Base-by-base conservation (phyloP, 1,139 yeast species). In the Magnusiomyces paraingens region DNA sequence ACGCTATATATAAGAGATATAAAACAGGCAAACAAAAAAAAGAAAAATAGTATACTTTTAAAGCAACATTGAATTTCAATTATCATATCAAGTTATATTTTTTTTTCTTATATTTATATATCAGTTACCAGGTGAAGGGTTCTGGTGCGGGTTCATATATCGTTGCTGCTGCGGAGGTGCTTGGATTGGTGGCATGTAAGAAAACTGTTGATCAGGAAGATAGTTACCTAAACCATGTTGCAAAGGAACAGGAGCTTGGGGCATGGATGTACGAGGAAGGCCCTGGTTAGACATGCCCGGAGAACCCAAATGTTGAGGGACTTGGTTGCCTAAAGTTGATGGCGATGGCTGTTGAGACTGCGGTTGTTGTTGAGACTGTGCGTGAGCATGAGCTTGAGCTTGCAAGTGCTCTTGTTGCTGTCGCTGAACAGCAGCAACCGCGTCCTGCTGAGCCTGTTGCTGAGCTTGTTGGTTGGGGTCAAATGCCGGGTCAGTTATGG, bases 401-500 rank as follows among this genome's bases (percentile, higher is more conserved):
- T 44, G 17, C 29, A 21, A 12, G 29, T 29, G 35, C 17, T 12
- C 22, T 18, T 29, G 22, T 14, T n/a, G 29, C 32, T 14, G 43
- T 17, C 38, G 43, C 10, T 21, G 32, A 4, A 10, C 40, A n/a
- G 18, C 45, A 8, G 32, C 44, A 18, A 40, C 49, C 10, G 44
- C 41, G 21, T 50, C 36, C 11, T 47, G 41, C 35, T 52, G 55
- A 45, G 55, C 55, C 38, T 52, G 49, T 32, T 20, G 41, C 20
- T 35, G 49, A 15, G 48, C 39, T 35, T 45, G 48, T 10, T 47
- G 32, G 32, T 26, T 26, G 32, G 32, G 32, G 8, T 26, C 32
- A 8, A 26, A 26, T 26, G 32, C 32, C 8, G 32, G 42, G 42
- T 39, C 42, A 4, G 42, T 15, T 10, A 39, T 15, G 20, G 20